Percentiles rank a stretch among this genome's conserved stretches.
Conservation (phyloP, 2,329 filamentous ascomycete genomes). For the Fusarium napiforme region DNA sequence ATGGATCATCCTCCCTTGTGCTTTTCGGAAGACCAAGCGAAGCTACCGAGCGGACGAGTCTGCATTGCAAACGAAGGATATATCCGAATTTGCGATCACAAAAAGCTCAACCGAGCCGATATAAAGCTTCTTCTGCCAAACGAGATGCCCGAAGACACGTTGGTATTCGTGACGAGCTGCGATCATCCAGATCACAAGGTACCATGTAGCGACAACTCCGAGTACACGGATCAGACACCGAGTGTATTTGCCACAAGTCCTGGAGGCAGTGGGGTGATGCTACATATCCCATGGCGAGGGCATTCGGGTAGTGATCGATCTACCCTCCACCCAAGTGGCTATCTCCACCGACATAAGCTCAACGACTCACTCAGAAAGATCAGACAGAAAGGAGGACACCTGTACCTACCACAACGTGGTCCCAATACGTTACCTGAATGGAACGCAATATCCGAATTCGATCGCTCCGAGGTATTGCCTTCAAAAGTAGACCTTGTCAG, state of each 20-base stretch:
- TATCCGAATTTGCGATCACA: neutral
- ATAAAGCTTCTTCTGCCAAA: neutral
- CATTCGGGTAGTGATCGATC: neutral
- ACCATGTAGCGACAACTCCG: neutral
- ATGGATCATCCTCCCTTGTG: neutral
- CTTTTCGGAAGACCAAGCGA: neutral
- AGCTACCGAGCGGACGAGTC: neutral
- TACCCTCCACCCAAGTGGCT: neutral
- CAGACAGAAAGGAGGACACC: neutral
- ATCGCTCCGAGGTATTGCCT: neutral
- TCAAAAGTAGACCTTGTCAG: neutral
- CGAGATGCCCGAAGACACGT: fast-evolving
- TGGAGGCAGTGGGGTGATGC: neutral
- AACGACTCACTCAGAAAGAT: neutral
- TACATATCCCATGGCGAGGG: neutral
- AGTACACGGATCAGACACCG: neutral
- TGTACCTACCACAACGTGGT: neutral
- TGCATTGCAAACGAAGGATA: neutral
- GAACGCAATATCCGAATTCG: neutral
- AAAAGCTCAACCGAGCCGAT: neutral
- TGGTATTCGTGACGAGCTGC: neutral
- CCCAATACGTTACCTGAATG: neutral
- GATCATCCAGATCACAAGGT: neutral
- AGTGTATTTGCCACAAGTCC: neutral
- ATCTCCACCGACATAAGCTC: neutral